Evolutionary conservation across 139 green algal genomes (phyloP), one percentile per base, ranked within the genome.

Genomic region (Chlorella sp.): DNA sequence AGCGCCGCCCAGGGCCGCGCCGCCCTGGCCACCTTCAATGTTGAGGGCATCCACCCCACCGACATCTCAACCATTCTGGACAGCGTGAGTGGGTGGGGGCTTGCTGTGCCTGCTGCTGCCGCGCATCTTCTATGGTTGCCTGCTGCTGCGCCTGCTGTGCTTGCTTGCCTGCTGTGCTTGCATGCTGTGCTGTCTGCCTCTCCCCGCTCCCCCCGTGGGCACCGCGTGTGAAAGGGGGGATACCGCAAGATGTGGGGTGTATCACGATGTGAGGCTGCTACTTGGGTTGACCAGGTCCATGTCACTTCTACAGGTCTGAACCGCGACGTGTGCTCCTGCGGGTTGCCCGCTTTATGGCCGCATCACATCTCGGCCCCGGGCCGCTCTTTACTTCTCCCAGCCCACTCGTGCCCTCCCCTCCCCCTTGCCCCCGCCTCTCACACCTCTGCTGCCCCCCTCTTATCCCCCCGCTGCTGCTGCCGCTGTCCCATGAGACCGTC

Each of bases 31-130:
- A 91, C 96, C n/a, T 99, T 99, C 95, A 99, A 99, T 85, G 96
- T 99, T 36, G 94, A 98, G 42, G 97, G 97, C 26, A 83, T 99
- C 81, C 98, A 99, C 91, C 95, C 98, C 14, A 99, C 97, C 22
- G 98, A 99, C 92, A 83, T 99, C 32, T 98, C 96, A 0, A 99
- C 96, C 12, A 89, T 99, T 36, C 91, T 99, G 39, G 97, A 99
- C 91, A 81, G 21, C 57, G 82, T 86, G 57, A 48, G 82, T 77
- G 16, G 30, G 81, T 16, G n/a, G 15, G 5, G 28, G 3, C 2
- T 40, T 60, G 36, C 77, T 21, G 36, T 80, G 73, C 30, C 36
- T 19, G 73, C 28, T 37, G 73, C 19, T n/a, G n/a, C n/a, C n/a
- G n/a, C n/a, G n/a, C n/a, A n/a, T n/a, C n/a, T n/a, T n/a, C n/a